Conservation (phyloP, 1,139 yeast genomes). For the Diutina ranongensis region DNA sequence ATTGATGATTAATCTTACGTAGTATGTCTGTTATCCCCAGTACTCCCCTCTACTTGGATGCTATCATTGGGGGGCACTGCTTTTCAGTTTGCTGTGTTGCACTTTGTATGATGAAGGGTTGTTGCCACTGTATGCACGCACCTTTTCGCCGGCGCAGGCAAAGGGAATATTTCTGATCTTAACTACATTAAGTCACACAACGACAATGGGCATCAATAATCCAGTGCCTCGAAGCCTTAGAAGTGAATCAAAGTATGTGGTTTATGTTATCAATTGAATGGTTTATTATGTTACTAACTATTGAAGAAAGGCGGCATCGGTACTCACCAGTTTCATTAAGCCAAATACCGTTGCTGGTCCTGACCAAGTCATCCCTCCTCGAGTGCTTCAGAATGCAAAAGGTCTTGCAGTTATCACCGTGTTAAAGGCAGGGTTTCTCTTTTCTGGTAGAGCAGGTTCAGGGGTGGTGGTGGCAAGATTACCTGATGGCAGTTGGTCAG, state of each 20-base stretch:
- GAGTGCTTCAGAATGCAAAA: slow-evolving; percentile 76
- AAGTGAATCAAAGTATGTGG: slow-evolving; percentile 72
- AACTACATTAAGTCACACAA: neutral
- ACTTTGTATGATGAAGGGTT: too few relatives aligned
- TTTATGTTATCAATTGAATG: neutral
- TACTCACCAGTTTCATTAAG: slow-evolving; percentile 78
- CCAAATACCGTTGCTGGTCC: slow-evolving; percentile 94
- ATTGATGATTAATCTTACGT: too few relatives aligned
- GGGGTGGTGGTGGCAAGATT: slow-evolving; percentile 91
- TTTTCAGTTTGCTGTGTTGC: too few relatives aligned
- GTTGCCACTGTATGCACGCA: neutral
- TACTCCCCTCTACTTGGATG: too few relatives aligned
- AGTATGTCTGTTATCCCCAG: too few relatives aligned
- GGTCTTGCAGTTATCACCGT: slow-evolving; percentile 90
- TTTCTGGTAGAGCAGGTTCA: slow-evolving; percentile 95
- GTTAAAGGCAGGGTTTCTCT: slow-evolving; percentile 88
- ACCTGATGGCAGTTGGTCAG: slow-evolving; percentile 96
- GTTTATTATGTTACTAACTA: slow-evolving; percentile 8
- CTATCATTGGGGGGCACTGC: too few relatives aligned
- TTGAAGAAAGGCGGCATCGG: slow-evolving; percentile 83
- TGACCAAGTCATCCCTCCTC: slow-evolving; percentile 84
- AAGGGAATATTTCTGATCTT: too few relatives aligned
- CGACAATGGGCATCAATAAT: slow-evolving; percentile 60
- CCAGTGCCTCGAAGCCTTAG: slow-evolving; percentile 88
- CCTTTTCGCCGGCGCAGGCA: neutral